These are phyloP conservation scores for Arthroderma sp. DNA, from an alignment of 2,329 filamentous ascomycete species.

Conservation along the genomic window DNA sequence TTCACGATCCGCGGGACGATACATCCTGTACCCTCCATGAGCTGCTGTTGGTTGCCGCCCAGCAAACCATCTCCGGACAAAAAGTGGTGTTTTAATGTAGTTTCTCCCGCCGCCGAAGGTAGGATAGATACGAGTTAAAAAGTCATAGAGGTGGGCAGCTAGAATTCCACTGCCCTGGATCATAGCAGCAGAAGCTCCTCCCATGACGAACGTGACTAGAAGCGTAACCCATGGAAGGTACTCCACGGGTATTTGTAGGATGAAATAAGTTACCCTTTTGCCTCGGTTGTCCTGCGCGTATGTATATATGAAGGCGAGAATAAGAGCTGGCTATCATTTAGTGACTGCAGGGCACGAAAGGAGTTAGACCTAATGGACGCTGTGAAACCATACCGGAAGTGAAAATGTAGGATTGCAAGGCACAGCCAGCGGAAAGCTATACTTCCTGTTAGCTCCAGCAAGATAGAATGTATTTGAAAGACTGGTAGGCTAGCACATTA, in stretches of 20 bases:
- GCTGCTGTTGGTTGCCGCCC: conserved; percentile 12
- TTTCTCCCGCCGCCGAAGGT: conserved; percentile 75
- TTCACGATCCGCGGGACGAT: conserved; percentile 47
- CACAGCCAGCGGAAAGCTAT: conserved; percentile 30
- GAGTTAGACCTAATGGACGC: background rate
- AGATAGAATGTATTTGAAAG: background rate
- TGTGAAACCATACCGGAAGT: conserved; percentile 22
- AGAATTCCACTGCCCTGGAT: conserved; percentile 64
- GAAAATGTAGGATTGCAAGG: conserved; percentile 22
- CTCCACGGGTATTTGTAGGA: conserved; percentile 72
- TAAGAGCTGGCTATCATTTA: conserved; percentile 42
- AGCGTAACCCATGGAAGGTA: conserved; percentile 72
- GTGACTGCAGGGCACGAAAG: conserved; percentile 4
- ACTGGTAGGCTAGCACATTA: background rate
- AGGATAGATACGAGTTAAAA: conserved; percentile 76
- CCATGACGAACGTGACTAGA: conserved; percentile 56
- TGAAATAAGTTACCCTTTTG: conserved; percentile 61
- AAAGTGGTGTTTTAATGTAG: conserved; percentile 57
- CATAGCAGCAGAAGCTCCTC: conserved; percentile 43
- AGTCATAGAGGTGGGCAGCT: conserved; percentile 82
- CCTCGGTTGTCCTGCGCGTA: conserved; percentile 75
- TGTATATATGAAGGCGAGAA: conserved; percentile 71
- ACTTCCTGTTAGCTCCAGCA: conserved; percentile 18
- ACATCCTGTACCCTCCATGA: conserved; percentile 38
- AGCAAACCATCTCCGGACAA: conserved; percentile 54